Percentiles rank a stretch among this genome's conserved stretches.
Evolutionary conservation across 805 yeast genomes (phyloP).

Genomic region (Monosporozyma unispora): DNA sequence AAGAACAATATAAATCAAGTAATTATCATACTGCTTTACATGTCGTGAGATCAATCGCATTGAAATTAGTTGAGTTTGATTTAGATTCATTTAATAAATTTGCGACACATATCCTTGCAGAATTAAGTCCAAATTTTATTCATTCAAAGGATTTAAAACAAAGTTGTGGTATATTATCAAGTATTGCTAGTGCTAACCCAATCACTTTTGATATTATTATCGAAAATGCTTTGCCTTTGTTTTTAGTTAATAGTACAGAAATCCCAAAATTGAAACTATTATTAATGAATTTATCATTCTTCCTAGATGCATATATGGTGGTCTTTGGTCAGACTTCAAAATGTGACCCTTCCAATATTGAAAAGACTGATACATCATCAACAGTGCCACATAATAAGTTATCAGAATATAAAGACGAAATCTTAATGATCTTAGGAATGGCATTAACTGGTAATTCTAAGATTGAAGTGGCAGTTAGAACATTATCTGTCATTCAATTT

Average conservation of each 20-base stretch:
- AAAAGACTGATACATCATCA: background rate
- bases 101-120: constrained; percentile 36
- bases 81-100: constrained; percentile 32
- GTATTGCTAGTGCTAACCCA: constrained; percentile 41
- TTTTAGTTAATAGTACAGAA: constrained; percentile 34
- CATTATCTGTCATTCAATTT: constrained; percentile 57
- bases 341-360: background rate
- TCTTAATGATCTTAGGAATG: constrained; percentile 59
- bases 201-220: constrained; percentile 41
- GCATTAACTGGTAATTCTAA: constrained; percentile 59
- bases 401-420: constrained; percentile 48
- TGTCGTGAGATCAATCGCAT: constrained; percentile 38
- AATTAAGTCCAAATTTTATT: constrained; percentile 44
- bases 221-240: constrained; percentile 36
- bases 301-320: constrained; percentile 42
- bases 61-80: constrained; percentile 27
- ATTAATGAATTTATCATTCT: constrained; percentile 51
- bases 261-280: constrained; percentile 50
- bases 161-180: constrained; percentile 50
- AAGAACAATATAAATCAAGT: constrained; percentile 23
- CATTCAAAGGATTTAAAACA: constrained; percentile 51
- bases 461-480: constrained; percentile 59
- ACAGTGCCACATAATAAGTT: constrained; percentile 31
- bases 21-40: constrained; percentile 35
- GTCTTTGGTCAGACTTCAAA: constrained; percentile 33